Conservation (phyloP, 2,329 filamentous ascomycete genomes). For the Talaromyces sp. region DNA sequence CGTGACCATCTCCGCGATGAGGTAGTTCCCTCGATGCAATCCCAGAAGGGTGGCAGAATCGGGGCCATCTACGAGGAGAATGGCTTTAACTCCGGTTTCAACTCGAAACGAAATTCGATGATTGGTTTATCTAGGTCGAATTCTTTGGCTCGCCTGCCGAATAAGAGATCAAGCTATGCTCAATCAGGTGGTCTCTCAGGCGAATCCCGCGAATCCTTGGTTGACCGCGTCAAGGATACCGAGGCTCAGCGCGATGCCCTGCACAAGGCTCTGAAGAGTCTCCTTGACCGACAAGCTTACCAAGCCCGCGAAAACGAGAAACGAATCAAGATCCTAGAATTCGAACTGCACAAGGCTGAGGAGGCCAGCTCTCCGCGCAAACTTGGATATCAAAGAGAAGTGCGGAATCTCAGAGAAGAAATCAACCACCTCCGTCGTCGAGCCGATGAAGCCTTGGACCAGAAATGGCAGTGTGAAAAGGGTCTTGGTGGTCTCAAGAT, state of each 20-base stretch:
- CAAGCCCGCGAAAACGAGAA: constrained; percentile 81
- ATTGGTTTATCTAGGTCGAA: constrained; percentile 60
- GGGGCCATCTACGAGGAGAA: constrained; percentile 59
- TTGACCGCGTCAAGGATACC: constrained; percentile 82
- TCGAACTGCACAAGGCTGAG: constrained; percentile 69
- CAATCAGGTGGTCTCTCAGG: constrained; percentile 45
- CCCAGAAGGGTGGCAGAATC: constrained; percentile 45
- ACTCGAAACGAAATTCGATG: constrained; percentile 37
- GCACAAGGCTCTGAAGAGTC: constrained; percentile 76
- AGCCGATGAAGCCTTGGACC: constrained; percentile 88
- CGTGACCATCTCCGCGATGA: constrained; percentile 79
- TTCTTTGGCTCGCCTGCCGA: constrained; percentile 56
- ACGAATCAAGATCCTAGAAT: constrained; percentile 69
- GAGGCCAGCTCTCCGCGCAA: constrained; percentile 59
- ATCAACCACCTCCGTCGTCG: constrained; percentile 77
- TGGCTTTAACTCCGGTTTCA: constrained; percentile 25
- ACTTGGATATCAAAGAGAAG: constrained; percentile 77
- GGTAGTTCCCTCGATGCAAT: constrained; percentile 66
- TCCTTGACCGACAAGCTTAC: constrained; percentile 78
- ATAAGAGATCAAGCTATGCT: constrained; percentile 22
- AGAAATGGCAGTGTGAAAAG: constrained; percentile 95
- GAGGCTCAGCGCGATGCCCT: constrained; percentile 91
- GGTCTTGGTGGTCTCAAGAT: constrained; percentile 84
- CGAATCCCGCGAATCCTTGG: constrained; percentile 63
- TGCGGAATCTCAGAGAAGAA: constrained; percentile 72